Conservation (phyloP, 1,139 yeast genomes). For the Nadsonia starkeyi-henricii region DNA sequence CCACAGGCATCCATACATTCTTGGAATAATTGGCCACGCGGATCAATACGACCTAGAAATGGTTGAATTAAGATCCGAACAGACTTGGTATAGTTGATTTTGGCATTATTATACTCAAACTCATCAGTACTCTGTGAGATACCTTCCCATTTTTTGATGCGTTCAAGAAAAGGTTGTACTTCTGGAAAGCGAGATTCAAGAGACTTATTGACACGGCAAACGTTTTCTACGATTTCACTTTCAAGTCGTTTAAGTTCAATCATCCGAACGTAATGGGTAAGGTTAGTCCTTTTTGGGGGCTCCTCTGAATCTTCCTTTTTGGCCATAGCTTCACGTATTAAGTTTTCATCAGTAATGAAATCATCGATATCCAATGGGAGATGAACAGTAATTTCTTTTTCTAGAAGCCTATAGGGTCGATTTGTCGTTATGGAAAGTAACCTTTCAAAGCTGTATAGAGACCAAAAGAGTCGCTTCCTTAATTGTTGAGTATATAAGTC, state of each 20-base stretch:
- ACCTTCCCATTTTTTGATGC: slow-evolving; percentile 15
- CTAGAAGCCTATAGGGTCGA: slow-evolving; percentile 35
- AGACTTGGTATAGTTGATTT: slow-evolving; percentile 41
- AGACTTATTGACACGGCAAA: slow-evolving; percentile 28
- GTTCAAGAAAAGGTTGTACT: slow-evolving; percentile 15
- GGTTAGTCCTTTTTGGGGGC: slow-evolving; percentile 7
- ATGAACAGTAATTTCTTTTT: slow-evolving; percentile 30
- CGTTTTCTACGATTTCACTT: slow-evolving; percentile 37
- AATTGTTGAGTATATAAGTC: slow-evolving; percentile 23
- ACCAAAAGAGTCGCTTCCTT: slow-evolving; percentile 43
- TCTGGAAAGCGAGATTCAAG: slow-evolving; percentile 15
- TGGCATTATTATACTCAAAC: slow-evolving; percentile 25
- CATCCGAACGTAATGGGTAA: slow-evolving; percentile 39
- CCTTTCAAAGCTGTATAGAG: slow-evolving; percentile 40
- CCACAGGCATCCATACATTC: slow-evolving; percentile 57
- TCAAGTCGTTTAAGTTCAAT: slow-evolving; percentile 40
- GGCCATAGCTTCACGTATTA: not conserved
- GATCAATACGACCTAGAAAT: slow-evolving; percentile 40
- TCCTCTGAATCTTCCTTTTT: slow-evolving; percentile 5
- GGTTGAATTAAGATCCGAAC: slow-evolving; percentile 45
- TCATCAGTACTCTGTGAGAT: slow-evolving; percentile 5
- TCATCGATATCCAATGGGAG: slow-evolving; percentile 30
- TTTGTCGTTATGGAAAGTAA: slow-evolving; percentile 31
- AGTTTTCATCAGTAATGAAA: slow-evolving; percentile 2
- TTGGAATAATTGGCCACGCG: slow-evolving; percentile 40